These are phyloP conservation scores for Aspergillus tubingensis DNA, from an alignment of 2,329 filamentous ascomycete genomes.

Conservation along the genomic window DNA sequence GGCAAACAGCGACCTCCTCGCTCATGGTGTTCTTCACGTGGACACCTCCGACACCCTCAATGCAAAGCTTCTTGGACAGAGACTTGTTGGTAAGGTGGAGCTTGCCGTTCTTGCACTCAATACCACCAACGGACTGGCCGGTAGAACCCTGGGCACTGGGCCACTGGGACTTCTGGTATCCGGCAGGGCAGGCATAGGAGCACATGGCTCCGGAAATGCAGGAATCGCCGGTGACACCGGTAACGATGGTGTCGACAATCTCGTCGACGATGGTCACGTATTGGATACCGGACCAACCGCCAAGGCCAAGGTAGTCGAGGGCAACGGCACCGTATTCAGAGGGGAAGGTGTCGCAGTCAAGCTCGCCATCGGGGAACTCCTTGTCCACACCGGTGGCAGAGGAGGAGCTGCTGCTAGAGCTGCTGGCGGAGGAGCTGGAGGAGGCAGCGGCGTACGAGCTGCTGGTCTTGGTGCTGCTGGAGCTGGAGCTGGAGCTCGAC, in stretches of 20 bases:
- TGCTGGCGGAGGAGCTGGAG: conserved; percentile 24
- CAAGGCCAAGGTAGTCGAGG: conserved; percentile 67
- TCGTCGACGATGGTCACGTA: conserved; percentile 54
- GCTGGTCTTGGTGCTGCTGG: conserved; percentile 24
- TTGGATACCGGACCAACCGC: conserved; percentile 82
- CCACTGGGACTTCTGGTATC: conserved; percentile 93
- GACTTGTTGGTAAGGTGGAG: conserved; percentile 73
- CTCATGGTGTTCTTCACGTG: conserved; percentile 73
- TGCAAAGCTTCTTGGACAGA: conserved; percentile 71
- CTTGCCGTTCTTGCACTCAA: conserved; percentile 73
- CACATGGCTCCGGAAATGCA: conserved; percentile 72
- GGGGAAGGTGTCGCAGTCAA: conserved; percentile 74
- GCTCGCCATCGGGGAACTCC: conserved; percentile 73
- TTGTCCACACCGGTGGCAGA: conserved; percentile 59
- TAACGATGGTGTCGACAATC: conserved; percentile 66
- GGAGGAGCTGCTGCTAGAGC: conserved; percentile 30
- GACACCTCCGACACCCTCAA: conserved; percentile 69
- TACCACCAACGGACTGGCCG: conserved; percentile 83
- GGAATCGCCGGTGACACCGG: conserved; percentile 60
- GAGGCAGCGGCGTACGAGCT: conserved; percentile 28
- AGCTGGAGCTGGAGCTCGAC: conserved; percentile 29
- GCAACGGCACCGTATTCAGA: conserved; percentile 75
- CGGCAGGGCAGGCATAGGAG: conserved; percentile 89
- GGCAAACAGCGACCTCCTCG: conserved; percentile 73
- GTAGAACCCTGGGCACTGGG: conserved; percentile 73